Evolutionary conservation across 768 basidiomycete species (phyloP), one percentile per base, ranked within the genome.

Genomic region (Coprinopsis sp.): DNA sequence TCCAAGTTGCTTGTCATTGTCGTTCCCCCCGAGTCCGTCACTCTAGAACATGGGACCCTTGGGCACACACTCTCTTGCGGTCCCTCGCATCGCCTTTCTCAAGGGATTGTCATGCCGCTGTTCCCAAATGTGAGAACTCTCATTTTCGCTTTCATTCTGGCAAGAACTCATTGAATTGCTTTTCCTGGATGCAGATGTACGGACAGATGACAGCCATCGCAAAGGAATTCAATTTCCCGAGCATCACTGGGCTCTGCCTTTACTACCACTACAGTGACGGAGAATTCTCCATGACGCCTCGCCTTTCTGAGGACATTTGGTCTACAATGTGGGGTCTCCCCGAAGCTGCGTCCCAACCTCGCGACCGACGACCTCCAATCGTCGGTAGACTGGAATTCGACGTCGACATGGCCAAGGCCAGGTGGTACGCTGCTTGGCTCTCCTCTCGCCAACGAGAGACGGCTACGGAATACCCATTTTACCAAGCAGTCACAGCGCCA

Each of bases 321-420:
- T 73, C 74, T 43, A 64, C 79, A 25, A 69, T 91, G 2, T 91
- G 87, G 84, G 67, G 65, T 30, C 66, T 79, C 50, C 72, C 80
- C 33, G 77, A 82, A 25, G 19, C 16, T 19, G 52, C 71, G 30
- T 62, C 67, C 19, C 61, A 3, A 51, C 58, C 33, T 50, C 68
- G 49, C 28, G 53, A 58, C 21, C 60, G 62, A 19, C 71, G 69
- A 41, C 58, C 77, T 16, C 82, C 87, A 0, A 82, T 94, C 47
- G 73, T 78, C 34, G 92, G 88, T 4, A 81, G 77, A 23, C 75
- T 95, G 23, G 91, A 94, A 64, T 92, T 94, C 60, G 91, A 94
- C 64, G 77, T 94, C 37, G 91, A 94, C 65, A 50, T 77, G 37
- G 69, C 71, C 28, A 76, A 80, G 51, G 91, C 91, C 14, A 74